phyloP scores from a whole-genome alignment of 2,329 filamentous ascomycete genomes.

The Calonectria crousiana region DNA sequence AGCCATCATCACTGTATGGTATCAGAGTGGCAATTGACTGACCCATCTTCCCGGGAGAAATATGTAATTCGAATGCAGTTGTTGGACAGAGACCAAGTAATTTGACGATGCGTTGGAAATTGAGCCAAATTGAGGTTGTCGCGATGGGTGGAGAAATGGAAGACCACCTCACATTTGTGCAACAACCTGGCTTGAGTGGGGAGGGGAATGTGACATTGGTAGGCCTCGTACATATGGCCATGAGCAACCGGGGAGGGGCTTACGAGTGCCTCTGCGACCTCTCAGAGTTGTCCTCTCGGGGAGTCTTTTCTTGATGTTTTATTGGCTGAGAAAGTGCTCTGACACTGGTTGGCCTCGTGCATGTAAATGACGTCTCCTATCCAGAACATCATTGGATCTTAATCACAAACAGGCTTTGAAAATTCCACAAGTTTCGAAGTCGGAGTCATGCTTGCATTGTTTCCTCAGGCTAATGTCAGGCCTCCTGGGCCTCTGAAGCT shows the following conservation, averaged over 20 bases:
- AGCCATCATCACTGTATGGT: background rate
- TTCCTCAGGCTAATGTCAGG: background rate
- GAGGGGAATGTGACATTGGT: conserved; percentile 4
- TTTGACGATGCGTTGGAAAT: background rate
- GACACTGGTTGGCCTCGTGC: background rate
- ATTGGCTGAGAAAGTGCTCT: background rate
- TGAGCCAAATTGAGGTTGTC: background rate
- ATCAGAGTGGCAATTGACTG: background rate
- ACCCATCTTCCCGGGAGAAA: background rate
- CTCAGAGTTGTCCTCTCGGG: background rate
- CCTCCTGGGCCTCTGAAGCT: background rate
- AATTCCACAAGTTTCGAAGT: background rate
- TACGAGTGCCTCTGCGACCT: background rate
- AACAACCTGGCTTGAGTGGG: background rate
- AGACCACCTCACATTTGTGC: background rate
- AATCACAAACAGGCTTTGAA: background rate
- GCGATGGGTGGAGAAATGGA: background rate
- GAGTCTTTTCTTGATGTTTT: background rate
- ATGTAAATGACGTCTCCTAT: background rate
- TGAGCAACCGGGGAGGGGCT: background rate
- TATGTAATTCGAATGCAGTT: background rate
- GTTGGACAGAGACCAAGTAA: background rate
- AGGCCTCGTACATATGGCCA: background rate
- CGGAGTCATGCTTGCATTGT: background rate
- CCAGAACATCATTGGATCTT: background rate